These are phyloP conservation scores for Tremella fuciformis DNA, from an alignment of 768 basidiomycete genomes.

Conservation along the genomic window DNA sequence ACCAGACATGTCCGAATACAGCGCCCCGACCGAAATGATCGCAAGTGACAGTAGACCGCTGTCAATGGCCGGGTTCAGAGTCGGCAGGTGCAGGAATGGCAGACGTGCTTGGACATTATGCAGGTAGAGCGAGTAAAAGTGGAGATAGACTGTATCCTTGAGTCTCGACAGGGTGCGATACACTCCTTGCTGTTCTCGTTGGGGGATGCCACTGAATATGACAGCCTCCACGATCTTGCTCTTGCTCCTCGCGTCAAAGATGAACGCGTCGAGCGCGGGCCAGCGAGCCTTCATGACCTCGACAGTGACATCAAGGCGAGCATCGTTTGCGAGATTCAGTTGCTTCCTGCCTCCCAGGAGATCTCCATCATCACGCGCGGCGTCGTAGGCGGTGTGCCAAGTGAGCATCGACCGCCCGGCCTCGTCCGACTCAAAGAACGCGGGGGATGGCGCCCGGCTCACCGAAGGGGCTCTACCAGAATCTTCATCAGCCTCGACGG, in stretches of 20 bases:
- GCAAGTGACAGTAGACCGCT: constrained; percentile 2
- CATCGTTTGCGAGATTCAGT: background rate
- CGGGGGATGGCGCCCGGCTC: background rate
- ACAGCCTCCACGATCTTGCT: constrained; percentile 6
- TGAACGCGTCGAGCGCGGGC: background rate
- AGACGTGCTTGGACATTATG: background rate
- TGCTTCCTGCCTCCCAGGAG: background rate
- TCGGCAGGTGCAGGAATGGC: constrained; percentile 4
- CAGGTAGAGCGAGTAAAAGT: constrained; percentile 7
- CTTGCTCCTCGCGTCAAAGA: constrained; percentile 2
- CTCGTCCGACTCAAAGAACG: background rate
- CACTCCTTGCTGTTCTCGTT: constrained; percentile 1
- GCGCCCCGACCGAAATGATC: constrained; percentile 6
- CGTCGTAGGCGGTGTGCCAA: constrained; percentile 4
- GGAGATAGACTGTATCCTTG: constrained; percentile 5
- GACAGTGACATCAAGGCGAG: background rate
- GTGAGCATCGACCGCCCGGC: background rate
- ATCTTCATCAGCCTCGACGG: too few relatives aligned
- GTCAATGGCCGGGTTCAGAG: background rate
- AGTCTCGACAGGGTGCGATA: constrained; percentile 3
- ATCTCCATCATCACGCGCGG: background rate
- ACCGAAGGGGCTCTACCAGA: too few relatives aligned
- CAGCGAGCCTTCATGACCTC: background rate
- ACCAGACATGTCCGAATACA: background rate
- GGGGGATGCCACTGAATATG: constrained; percentile 7